These are phyloP conservation scores for Lecanicillium sp. DNA, from an alignment of 2,329 filamentous ascomycete genomes.

Conservation along the genomic window DNA sequence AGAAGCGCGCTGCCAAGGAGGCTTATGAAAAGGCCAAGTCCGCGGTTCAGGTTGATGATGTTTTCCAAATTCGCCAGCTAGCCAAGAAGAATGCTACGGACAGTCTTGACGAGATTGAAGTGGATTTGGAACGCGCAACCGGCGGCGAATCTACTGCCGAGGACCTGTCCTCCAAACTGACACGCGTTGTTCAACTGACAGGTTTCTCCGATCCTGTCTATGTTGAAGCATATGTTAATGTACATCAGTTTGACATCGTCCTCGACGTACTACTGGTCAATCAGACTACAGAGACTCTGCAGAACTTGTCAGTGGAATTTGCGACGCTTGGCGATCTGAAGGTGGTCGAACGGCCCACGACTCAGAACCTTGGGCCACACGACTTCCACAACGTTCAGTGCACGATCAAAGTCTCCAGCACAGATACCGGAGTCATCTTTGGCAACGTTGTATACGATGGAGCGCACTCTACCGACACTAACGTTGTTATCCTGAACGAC, in stretches of 20 bases:
- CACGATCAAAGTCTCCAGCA: conserved; percentile 97
- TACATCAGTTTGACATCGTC: conserved; percentile 98
- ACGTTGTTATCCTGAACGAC: conserved; percentile 96
- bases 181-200: conserved; percentile 90
- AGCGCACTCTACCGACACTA: conserved; percentile 82
- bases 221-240: conserved; percentile 97
- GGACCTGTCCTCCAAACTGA: conserved; percentile 88
- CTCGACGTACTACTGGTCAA: conserved; percentile 95
- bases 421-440: conserved; percentile 97
- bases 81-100: conserved; percentile 83
- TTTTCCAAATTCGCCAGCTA: conserved; percentile 85
- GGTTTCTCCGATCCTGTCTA: conserved; percentile 98
- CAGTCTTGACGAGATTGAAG: conserved; percentile 75
- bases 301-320: conserved; percentile 96
- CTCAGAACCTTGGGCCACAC: conserved; percentile 88
- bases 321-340: conserved; percentile 97
- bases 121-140: conserved; percentile 89
- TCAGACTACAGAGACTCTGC: conserved; percentile 91
- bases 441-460: conserved; percentile 98
- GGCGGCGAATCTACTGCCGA: conserved; percentile 79
- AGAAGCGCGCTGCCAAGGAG: conserved; percentile 93
- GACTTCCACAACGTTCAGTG: conserved; percentile 98
- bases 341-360: conserved; percentile 92
- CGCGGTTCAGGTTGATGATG: conserved; percentile 91
- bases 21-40: conserved; percentile 88